These are phyloP conservation scores for Tremellales sp. DNA, from an alignment of 1,284 basidiomycete genomes.

Conservation along the genomic window DNA sequence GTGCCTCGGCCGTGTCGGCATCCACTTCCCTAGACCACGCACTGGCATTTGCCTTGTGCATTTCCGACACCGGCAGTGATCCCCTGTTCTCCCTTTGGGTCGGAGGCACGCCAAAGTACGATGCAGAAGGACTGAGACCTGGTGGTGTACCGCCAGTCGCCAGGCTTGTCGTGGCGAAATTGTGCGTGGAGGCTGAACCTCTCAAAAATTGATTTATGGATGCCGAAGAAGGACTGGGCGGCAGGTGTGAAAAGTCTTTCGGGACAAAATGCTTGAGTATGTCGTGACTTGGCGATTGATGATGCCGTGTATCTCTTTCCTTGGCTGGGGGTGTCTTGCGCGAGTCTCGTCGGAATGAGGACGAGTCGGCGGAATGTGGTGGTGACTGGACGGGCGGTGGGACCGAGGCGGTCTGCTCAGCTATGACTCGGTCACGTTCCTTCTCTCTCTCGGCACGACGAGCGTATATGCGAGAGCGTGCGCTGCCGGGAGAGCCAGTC, in stretches of 20 bases:
- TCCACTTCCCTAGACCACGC: constrained; percentile 49
- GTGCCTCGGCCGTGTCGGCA: constrained; percentile 80
- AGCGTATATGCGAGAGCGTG: constrained; percentile 39
- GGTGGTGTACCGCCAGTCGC: constrained; percentile 7
- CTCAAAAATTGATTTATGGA: constrained; percentile 78
- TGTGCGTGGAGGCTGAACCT: constrained; percentile 51
- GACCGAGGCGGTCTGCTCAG: constrained; percentile 2
- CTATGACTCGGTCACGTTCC: constrained; percentile 8
- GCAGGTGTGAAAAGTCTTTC: constrained; percentile 78
- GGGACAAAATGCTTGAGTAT: constrained; percentile 51
- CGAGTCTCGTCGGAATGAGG: constrained; percentile 17
- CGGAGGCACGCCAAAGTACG: constrained; percentile 20
- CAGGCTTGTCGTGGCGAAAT: constrained; percentile 19
- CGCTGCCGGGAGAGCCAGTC: constrained; percentile 30
- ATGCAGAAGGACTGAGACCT: constrained; percentile 18
- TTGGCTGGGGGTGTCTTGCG: constrained; percentile 33
- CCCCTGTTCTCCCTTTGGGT: constrained; percentile 11
- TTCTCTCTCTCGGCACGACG: constrained; percentile 19
- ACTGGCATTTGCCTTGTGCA: constrained; percentile 1
- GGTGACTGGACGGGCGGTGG: constrained; percentile 7
- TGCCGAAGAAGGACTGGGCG: constrained; percentile 76
- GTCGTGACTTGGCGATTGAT: constrained; percentile 33
- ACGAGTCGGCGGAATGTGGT: constrained; percentile 35
- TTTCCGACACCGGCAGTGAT: constrained; percentile 5
- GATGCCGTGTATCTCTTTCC: constrained; percentile 10